Percentiles rank a stretch among this genome's conserved stretches.
Evolutionary conservation across 768 basidiomycete species (phyloP).

Genomic region (Paxillus involutus): DNA sequence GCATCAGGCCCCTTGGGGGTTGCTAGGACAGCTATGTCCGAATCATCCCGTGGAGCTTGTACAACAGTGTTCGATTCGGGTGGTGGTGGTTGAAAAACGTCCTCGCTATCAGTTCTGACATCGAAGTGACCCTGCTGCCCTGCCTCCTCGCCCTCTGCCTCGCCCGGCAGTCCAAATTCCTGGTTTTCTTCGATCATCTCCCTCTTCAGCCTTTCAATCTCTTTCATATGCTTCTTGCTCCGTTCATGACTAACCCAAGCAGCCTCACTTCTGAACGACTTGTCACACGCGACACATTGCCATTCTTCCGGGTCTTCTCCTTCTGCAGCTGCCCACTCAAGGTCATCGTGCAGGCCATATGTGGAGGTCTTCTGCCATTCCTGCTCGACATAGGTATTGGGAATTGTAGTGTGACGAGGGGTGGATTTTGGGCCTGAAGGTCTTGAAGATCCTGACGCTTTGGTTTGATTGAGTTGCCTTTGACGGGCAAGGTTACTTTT

Average conservation of each 20-base stretch:
- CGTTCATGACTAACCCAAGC: conserved; percentile 97
- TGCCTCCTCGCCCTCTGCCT: conserved; percentile 28
- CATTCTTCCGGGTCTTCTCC: conserved; percentile 76
- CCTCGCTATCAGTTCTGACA: conserved; percentile 8
- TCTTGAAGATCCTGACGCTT: conserved; percentile 30
- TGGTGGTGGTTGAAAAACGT: conserved; percentile 11
- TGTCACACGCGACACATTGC: conserved; percentile 95
- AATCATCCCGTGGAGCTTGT: conserved; percentile 1
- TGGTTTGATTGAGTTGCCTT: conserved; percentile 37
- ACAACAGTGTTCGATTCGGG: conserved; percentile 4
- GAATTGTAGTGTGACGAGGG: conserved; percentile 25
- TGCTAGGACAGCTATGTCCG: neutral
- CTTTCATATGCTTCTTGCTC: conserved; percentile 90
- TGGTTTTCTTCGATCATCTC: conserved; percentile 79
- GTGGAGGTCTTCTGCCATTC: conserved; percentile 79
- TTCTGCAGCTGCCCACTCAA: conserved; percentile 75
- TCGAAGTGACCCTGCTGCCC: conserved; percentile 9
- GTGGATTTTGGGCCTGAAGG: conserved; percentile 22
- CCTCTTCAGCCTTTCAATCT: conserved; percentile 73
- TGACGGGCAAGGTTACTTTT: conserved; percentile 57
- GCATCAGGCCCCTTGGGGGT: neutral
- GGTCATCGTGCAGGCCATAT: conserved; percentile 41
- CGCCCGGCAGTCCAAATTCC: conserved; percentile 52
- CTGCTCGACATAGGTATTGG: conserved; percentile 70
- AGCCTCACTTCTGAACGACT: conserved; percentile 86